Evolutionary conservation across 2,329 filamentous ascomycete species (phyloP).

Genomic region (Trichoderma sp.): DNA sequence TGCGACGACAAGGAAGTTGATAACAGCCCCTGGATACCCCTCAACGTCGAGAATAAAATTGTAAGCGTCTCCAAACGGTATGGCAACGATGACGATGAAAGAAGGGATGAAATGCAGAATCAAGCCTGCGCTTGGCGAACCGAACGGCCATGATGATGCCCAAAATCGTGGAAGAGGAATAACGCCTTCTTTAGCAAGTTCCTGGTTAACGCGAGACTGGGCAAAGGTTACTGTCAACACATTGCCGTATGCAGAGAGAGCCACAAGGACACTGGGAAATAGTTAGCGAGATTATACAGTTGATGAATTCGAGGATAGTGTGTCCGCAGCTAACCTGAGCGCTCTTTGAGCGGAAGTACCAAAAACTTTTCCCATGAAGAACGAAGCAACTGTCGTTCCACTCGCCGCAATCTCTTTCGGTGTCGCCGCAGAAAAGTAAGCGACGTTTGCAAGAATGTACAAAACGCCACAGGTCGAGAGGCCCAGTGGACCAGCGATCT

Average conservation of each 20-base stretch:
- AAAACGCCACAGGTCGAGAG: constrained; percentile 31
- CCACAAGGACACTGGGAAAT: constrained; percentile 29
- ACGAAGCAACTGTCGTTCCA: constrained; percentile 31
- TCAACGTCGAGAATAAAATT: constrained; percentile 32
- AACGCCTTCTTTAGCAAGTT: constrained; percentile 31
- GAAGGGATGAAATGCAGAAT: constrained; percentile 32
- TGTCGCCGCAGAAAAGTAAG: constrained; percentile 31
- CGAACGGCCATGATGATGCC: constrained; percentile 31
- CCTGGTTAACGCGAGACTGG: constrained; percentile 31
- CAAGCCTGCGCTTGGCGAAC: constrained; percentile 30
- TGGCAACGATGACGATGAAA: constrained; percentile 33
- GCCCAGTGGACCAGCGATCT: constrained; percentile 31
- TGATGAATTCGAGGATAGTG: neutral
- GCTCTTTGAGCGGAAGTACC: constrained; percentile 29
- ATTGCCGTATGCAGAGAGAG: constrained; percentile 31
- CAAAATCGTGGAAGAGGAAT: constrained; percentile 31
- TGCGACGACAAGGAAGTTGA: constrained; percentile 30
- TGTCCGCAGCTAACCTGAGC: constrained; percentile 22
- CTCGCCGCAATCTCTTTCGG: constrained; percentile 30
- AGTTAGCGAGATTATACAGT: neutral
- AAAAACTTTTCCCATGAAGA: constrained; percentile 32
- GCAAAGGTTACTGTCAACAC: constrained; percentile 32
- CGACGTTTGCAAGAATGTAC: constrained; percentile 31
- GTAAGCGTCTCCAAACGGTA: constrained; percentile 32
- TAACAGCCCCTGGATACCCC: constrained; percentile 30